Conservation (phyloP, 169 alveolate species). For the Plasmodium ovale region DNA sequence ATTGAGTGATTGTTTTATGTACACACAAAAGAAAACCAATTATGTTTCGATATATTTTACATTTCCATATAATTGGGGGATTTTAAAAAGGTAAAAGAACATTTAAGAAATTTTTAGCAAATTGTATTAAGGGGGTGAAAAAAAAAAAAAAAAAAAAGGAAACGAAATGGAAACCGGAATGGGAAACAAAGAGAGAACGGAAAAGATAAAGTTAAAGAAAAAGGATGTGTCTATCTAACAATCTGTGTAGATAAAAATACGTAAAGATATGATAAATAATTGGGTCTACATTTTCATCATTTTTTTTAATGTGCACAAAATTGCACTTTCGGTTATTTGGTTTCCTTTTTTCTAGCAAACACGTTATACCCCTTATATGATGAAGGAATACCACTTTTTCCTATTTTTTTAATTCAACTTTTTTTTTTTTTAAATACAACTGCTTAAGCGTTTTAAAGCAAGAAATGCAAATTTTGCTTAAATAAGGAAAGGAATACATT, state of each 20-base stretch:
- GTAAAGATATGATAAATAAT: slow-evolving; percentile 10
- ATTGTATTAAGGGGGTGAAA: no score
- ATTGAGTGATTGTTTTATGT: not conserved
- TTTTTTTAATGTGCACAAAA: slow-evolving; percentile 52
- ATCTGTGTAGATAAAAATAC: slow-evolving; percentile 11
- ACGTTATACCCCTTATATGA: not conserved
- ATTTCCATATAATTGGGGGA: not conserved
- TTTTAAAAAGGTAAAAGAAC: no score
- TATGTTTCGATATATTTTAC: not conserved
- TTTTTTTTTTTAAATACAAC: slow-evolving; percentile 1
- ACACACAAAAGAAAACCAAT: not conserved
- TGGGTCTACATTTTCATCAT: slow-evolving; percentile 1
- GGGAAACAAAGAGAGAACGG: no score
- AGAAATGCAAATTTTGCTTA: no score
- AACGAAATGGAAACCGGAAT: no score
- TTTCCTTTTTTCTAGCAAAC: not conserved
- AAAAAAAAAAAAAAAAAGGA: not conserved
- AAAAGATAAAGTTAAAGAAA: not conserved
- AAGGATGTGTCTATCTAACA: slow-evolving; percentile 5
- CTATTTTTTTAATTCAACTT: slow-evolving; percentile 12
- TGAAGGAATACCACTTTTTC: slow-evolving; percentile 1
- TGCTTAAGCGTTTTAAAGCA: slow-evolving; percentile 2
- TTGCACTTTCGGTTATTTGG: slow-evolving; percentile 46
- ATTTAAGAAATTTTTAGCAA: no score
- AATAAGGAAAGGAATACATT: no score